phyloP scores from a whole-genome alignment of 352 stramenopile genomes.

The Phytophthora niederhauseri region DNA sequence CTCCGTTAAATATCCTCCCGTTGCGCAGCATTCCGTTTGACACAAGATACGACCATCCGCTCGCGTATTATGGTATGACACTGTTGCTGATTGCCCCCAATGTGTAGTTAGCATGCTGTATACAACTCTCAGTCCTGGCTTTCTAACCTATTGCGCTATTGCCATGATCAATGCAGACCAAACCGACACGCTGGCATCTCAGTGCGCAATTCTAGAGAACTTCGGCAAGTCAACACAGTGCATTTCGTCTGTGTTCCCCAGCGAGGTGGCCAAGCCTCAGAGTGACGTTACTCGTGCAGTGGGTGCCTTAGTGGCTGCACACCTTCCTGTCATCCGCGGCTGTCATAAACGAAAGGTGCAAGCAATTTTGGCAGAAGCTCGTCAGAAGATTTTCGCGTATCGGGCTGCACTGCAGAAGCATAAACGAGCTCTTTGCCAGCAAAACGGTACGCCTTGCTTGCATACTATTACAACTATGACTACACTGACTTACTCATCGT shows the following conservation, averaged over 20 bases:
- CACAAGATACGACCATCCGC: conserved; percentile 25
- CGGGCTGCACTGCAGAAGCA: conserved; percentile 23
- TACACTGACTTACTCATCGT: conserved; percentile 9
- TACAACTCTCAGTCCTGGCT: not conserved
- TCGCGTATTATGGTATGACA: conserved; percentile 44
- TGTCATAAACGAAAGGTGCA: conserved; percentile 37
- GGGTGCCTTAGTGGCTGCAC: conserved; percentile 28
- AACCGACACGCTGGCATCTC: conserved; percentile 26
- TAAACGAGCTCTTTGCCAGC: not conserved
- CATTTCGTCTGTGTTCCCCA: conserved; percentile 39
- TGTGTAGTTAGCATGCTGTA: not conserved
- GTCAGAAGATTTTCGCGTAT: conserved; percentile 30
- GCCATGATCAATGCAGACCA: conserved; percentile 27
- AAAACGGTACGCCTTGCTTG: conserved; percentile 13
- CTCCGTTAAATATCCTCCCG: conserved; percentile 30
- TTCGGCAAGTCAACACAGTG: conserved; percentile 44
- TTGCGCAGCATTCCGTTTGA: conserved; percentile 19
- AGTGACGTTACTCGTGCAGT: conserved; percentile 38
- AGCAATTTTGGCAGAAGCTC: conserved; percentile 37
- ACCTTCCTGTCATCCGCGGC: conserved; percentile 36
- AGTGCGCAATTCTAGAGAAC: conserved; percentile 39
- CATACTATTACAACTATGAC: not conserved
- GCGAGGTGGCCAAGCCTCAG: conserved; percentile 24
- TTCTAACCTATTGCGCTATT: conserved; percentile 18
- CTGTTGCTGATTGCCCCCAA: conserved; percentile 5